Base-by-base conservation (phyloP, 805 yeast genomes). In the Sugiyamaella qingdaonensis region DNA sequence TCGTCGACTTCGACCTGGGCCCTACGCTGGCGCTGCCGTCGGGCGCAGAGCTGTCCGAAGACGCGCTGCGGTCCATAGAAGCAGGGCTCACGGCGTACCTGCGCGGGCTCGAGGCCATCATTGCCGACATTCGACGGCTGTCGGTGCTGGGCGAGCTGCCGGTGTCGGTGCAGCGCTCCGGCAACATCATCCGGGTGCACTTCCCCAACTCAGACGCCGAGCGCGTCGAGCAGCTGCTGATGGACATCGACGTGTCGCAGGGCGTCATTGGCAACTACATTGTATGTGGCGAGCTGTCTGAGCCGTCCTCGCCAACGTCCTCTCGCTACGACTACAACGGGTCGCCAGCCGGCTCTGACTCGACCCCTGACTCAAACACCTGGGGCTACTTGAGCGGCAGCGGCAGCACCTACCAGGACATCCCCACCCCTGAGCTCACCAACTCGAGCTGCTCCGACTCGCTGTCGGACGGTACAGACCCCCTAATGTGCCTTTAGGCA, bases 151-250 rank as follows among this genome's bases (percentile, higher is more conserved):
- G 94, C 2, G 81, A 82, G 56, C 78, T 82, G 58, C 89, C 87
- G 8, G 72, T 85, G 51, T 73, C 81, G 46, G 68, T 78, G 51
- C 73, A 73, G 45, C 48, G 52, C 24, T 62, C 68, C 36, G 64
- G 69, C 10, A 69, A 73, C 31, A 63, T 69, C 31, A 61, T 82
- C 49, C 71, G 84, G 58, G 79, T 84, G 11, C 84, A 79, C 64
- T 87, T 88, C 70, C 89, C 92, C 33, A 86, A 85, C 64, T 76
- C 85, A 54, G 88, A 85, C 55, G 68, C 75, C 5, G 71, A 66
- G 4, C 81, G 81, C 58, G 78, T 86, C 60, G 85, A 83, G 60
- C 55, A 58, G 18, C 67, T 86, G 54, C 68, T 86, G 54, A 64
- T 73, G 37, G 94, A 86, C 43, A 73, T 79, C 55, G 85, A 80